These are phyloP conservation scores for Liriodendron chinense DNA, from an alignment of 164 flowering plant species.

Conservation along the genomic window DNA sequence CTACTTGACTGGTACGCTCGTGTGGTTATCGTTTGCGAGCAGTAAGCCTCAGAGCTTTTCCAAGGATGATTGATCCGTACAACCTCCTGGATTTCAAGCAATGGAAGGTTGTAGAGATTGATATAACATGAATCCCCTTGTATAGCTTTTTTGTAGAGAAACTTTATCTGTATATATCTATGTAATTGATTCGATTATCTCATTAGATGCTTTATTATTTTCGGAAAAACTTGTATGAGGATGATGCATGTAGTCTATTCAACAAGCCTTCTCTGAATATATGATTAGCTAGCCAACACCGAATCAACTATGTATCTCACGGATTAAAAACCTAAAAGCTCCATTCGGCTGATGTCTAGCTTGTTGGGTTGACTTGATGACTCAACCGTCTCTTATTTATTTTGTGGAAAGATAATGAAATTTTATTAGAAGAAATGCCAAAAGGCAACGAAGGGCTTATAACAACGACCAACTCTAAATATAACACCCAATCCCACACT, in stretches of 20 bases:
- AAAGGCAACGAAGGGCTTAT: too few relatives aligned
- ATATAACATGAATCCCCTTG: background rate
- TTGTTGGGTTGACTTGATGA: too few relatives aligned
- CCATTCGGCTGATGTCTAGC: too few relatives aligned
- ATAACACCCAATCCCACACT: too few relatives aligned
- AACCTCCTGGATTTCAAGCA: background rate
- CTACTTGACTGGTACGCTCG: conserved; percentile 85
- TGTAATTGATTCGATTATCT: background rate
- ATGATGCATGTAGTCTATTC: background rate
- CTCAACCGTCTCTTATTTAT: too few relatives aligned
- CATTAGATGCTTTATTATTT: background rate
- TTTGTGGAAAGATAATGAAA: too few relatives aligned
- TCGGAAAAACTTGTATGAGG: background rate
- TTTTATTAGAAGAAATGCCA: too few relatives aligned
- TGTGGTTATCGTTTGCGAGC: conserved; percentile 91
- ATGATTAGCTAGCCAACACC: too few relatives aligned
- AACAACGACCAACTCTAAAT: too few relatives aligned
- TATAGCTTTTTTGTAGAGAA: too few relatives aligned
- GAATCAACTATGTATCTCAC: too few relatives aligned
- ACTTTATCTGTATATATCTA: background rate
- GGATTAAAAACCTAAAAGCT: too few relatives aligned
- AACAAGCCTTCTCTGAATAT: background rate
- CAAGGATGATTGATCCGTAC: conserved; percentile 37
- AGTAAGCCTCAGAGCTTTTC: conserved; percentile 83
- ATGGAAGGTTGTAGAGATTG: background rate